Conservation (phyloP, 2,329 filamentous ascomycete species). For the Capronia americana region DNA sequence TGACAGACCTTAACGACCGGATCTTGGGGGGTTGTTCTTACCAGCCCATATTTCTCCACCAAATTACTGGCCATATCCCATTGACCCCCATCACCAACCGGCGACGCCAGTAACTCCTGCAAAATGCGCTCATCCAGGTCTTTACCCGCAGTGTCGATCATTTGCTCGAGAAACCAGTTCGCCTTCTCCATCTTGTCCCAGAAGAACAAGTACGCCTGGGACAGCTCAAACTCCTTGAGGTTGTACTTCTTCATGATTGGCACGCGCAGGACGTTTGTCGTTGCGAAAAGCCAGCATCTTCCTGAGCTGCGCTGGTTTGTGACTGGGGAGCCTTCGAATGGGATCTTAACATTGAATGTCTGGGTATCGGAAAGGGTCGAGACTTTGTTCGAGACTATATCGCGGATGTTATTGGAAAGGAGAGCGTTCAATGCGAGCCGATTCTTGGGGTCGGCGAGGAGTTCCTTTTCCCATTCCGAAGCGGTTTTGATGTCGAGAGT, state of each 20-base stretch:
- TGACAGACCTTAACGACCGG: neutral
- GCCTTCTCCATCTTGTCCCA: slow-evolving; percentile 94
- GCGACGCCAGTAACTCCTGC: slow-evolving; percentile 69
- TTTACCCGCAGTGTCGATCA: slow-evolving; percentile 74
- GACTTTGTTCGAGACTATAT: slow-evolving; percentile 69
- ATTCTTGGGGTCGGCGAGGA: slow-evolving; percentile 70
- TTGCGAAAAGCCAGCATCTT: slow-evolving; percentile 89
- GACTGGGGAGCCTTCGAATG: slow-evolving; percentile 79
- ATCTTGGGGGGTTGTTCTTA: slow-evolving; percentile 28
- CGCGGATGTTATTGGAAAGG: slow-evolving; percentile 68
- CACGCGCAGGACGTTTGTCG: slow-evolving; percentile 90
- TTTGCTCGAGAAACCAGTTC: slow-evolving; percentile 86
- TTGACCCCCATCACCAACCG: slow-evolving; percentile 82
- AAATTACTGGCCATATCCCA: slow-evolving; percentile 93
- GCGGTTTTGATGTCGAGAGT: slow-evolving; percentile 60
- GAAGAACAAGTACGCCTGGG: slow-evolving; percentile 86
- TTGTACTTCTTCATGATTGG: slow-evolving; percentile 84
- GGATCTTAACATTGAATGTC: slow-evolving; percentile 82
- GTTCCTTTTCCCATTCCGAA: slow-evolving; percentile 65
- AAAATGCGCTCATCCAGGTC: slow-evolving; percentile 76
- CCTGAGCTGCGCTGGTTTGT: slow-evolving; percentile 84
- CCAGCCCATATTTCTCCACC: slow-evolving; percentile 85
- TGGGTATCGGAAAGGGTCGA: slow-evolving; percentile 74
- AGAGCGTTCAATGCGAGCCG: slow-evolving; percentile 79
- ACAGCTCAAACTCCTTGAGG: slow-evolving; percentile 81